Evolutionary conservation across 192 early-diverging fungal species (phyloP), one percentile per base, ranked within the genome.

Genomic region (Backusella liffmaniae): DNA sequence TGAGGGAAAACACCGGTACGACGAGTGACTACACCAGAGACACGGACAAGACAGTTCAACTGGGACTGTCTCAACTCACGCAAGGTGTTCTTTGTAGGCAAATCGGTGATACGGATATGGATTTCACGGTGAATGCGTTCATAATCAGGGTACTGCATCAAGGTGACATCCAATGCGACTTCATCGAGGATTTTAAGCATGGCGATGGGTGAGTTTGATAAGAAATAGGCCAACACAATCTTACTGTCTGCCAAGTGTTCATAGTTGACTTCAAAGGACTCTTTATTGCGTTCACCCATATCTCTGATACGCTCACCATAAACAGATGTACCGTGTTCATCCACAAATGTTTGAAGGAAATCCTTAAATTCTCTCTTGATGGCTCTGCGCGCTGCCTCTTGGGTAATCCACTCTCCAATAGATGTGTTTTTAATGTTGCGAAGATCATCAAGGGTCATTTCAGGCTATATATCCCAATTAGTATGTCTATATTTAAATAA

Each of bases 1-100:
- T 99, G 98, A 37, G 98, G 97, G 78, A 97, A 99, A 16, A 99
- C 96, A 34, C 94, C 94, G 1, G 96, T 96, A 71, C 98, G 92
- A 26, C 95, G 85, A 5, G 95, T 97, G 9, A 99, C 96, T 0
- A 98, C 95, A 73, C 98, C 98, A 36, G 90, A 86, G 7, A 99
- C 92, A 23, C 94, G 90, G 37, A 99, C 93, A 23, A 99, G 85
- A 51, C 91, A 94, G 87, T 98, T 98, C 49, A 99, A 84, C 83
- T 98, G 93, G 26, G 86, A 81, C 86, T 98, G 96, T 73, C 97
- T 89, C 76, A 99, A 87, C 36, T 97, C 96, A 68, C 98, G 91
- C 26, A 99, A 85, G 36, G 92, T 93, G 74, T 93, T 91, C 41
- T 88, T 84, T n/a, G 91, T 89, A 0, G 96, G 96, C 65, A 98